Evolutionary conservation across 257 asterid genomes (phyloP), one percentile per base, ranked within the genome.

Genomic region (Penstemon newberryi): DNA sequence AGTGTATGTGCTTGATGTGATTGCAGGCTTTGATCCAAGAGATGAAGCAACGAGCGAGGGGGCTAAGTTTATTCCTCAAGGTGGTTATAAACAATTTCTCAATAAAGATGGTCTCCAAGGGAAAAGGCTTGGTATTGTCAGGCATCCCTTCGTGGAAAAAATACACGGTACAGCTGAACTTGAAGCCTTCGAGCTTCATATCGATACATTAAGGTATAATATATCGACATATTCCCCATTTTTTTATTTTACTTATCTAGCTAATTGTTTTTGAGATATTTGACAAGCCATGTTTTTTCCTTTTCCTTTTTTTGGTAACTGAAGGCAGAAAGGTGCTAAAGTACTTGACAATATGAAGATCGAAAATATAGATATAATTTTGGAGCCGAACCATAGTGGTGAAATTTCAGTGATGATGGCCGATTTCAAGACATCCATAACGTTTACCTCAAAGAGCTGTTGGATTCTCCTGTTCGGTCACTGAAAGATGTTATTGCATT

Each of bases 71-170:
- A 82, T 88, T 42, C 93, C 93, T 3, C 46, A 46, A 56, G 87
- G 83, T n/a, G 92, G 93, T 5, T 84, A 84, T 67, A 76, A 75
- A 50, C 87, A 81, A 13, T 86, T 82, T 77, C 87, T 88, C 3
- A 84, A 80, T 10, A 60, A 51, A 69, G 60, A 79, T 57, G 93
- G 89, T 4, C 80, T 88, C 33, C 36, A 68, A 51, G 87, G 87
- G 8, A 88, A 86, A 82, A 84, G 86, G 77, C 72, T 86, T 6
- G 96, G 96, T 6, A 73, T 88, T 58, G 79, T 80, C 11, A 74
- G 89, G 18, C 73, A 85, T 73, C 95, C 91, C 6, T 81, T 87
- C 52, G 39, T 83, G 53, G 76, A 77, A 10, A 82, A 68, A 60
- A 62, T 78, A 4, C 58, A 63, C 38, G 71, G 63, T 15, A 67